phyloP scores from a whole-genome alignment of 73 alveolate genomes.

The Urostyla sp. region DNA sequence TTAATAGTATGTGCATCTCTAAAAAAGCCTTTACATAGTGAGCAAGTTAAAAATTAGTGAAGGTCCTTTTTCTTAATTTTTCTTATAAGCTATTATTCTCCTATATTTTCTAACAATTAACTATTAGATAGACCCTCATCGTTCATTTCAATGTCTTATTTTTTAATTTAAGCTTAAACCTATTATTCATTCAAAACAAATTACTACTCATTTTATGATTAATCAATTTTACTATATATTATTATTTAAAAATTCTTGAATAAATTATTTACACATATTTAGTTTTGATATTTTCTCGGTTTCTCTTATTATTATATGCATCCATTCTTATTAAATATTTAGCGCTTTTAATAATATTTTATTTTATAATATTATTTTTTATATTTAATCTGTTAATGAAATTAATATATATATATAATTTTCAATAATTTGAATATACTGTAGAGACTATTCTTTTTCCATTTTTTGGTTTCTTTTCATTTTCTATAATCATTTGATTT shows the following conservation, averaged over 20 bases:
- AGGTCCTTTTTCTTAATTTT: conserved; percentile 67
- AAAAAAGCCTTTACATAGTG: conserved; percentile 80
- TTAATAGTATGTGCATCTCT: conserved; percentile 86
- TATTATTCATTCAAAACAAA: neutral
- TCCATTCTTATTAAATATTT: conserved; percentile 6
- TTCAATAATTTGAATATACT: neutral
- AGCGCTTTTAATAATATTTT: neutral
- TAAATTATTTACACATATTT: neutral
- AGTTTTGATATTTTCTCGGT: conserved; percentile 20
- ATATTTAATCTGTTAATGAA: neutral
- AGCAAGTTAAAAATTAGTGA: conserved; percentile 71
- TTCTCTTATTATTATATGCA: conserved; percentile 49
- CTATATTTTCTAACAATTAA: conserved; percentile 4
- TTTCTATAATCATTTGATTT: too few species aligned
- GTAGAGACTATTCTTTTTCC: neutral
- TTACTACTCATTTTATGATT: neutral
- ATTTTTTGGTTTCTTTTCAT: too few species aligned
- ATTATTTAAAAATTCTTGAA: neutral
- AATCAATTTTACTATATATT: too few species aligned
- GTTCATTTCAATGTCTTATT: neutral
- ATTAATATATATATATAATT: conserved; percentile 6
- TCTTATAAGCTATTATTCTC: conserved; percentile 51
- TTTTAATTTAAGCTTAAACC: neutral
- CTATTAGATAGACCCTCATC: neutral
- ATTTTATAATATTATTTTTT: neutral